Evolutionary conservation across 371 early-diverging fungal species (phyloP), one percentile per base, ranked within the genome.

Genomic region (Choanephora cucurbitarum): DNA sequence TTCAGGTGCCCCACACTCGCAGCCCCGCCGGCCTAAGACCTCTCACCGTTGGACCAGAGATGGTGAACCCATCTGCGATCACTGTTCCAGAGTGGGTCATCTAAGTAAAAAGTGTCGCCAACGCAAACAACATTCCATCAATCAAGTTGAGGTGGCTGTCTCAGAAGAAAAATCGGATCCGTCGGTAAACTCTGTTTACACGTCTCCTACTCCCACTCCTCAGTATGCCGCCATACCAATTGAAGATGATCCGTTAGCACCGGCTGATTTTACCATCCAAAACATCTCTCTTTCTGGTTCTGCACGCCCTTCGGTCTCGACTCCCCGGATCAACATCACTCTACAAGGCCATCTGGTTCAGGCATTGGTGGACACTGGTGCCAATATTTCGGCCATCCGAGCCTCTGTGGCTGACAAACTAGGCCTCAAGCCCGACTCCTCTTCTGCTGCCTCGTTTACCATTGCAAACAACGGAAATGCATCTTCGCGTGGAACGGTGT

Each of bases 21-120:
- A 28, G 7, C 28, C 28, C 28, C 28, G 28, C 28, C 28, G 28
- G 5, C 28, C 3, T 5, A 3, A 28, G 28, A 7, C 3, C 7
- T 28, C 47, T 40, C 55, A 40, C n/a, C 47, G 28, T 14, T 55
- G 55, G 48, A 15, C 55, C 6, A 15, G 10, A 1, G 3, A 9
- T 46, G 55, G 55, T n/a, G 17, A 18, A 18, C 55, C 55, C 0
- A 55, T 55, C 47, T 55, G 55, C 46, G 55, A 47, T 10, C 46
- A 55, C 1, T 55, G 55, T 39, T 22, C 37, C 0, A 3, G 6
- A 4, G 47, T 13, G 5, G 55, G 55, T 0, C 55, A 55, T 17
- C 47, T 55, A 6, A 46, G 22, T 40, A 55, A 55, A 47, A 55
- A 55, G 28, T 55, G 55, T 22, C 37, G 39, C 7, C 5, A 5